Evolutionary conservation across 225 moss, liverwort and hornwort species (phyloP).

Genomic region (Anthoceros angustus): DNA sequence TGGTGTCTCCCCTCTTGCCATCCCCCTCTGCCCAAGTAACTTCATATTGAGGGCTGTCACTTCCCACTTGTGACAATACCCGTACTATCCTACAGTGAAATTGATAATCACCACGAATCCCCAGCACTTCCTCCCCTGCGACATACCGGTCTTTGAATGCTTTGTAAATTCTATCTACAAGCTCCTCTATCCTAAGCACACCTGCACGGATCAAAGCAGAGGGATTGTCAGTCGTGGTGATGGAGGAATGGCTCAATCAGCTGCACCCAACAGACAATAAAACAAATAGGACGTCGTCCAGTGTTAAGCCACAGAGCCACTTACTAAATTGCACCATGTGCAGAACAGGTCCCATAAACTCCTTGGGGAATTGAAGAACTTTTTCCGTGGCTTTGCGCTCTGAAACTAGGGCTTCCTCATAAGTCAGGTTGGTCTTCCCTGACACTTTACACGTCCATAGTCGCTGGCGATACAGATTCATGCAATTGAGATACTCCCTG

Average conservation of each 20-base stretch:
- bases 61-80: constrained; percentile 49
- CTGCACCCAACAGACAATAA: background rate
- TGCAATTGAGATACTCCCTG: constrained; percentile 76
- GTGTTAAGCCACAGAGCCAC: constrained; percentile 14
- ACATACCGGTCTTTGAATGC: constrained; percentile 82
- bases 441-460: constrained; percentile 96
- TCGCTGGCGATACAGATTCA: constrained; percentile 76
- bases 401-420: constrained; percentile 89
- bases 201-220: constrained; percentile 32
- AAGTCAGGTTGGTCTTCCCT: constrained; percentile 85
- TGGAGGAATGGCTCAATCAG: background rate
- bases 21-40: constrained; percentile 85
- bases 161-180: constrained; percentile 90
- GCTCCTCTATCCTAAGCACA: constrained; percentile 79
- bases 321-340: constrained; percentile 92
- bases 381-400: constrained; percentile 89
- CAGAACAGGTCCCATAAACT: constrained; percentile 95
- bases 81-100: constrained; percentile 61
- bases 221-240: background rate
- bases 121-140: constrained; percentile 62
- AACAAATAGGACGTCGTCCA: background rate
- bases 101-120: constrained; percentile 47
- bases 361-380: constrained; percentile 91
- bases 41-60: constrained; percentile 53
- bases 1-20: constrained; percentile 47